Percentiles rank a stretch among this genome's conserved stretches.
Evolutionary conservation across 345 rosid genomes (phyloP).

Genomic region (Pelargonium nanum): DNA sequence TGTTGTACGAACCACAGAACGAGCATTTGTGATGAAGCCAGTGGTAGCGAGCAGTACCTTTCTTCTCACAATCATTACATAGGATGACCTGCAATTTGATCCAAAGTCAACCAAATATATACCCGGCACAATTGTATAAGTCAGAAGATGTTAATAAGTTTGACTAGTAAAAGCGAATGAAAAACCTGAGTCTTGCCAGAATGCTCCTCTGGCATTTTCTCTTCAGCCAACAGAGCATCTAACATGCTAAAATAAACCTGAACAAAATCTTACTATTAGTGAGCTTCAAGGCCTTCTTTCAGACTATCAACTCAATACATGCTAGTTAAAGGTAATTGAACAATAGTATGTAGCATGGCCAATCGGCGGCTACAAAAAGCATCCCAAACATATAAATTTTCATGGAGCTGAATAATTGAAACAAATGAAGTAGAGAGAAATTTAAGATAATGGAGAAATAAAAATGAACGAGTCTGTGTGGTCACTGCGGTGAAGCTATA

Average conservation of each 20-base stretch:
- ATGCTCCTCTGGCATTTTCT: slow-evolving; percentile 59
- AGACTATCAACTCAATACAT: too few species aligned
- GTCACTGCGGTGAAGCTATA: background rate
- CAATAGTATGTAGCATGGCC: too few species aligned
- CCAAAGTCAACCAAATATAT: background rate
- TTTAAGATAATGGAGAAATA: too few species aligned
- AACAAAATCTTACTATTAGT: slow-evolving; percentile 8
- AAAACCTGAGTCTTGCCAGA: slow-evolving; percentile 58
- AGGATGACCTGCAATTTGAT: slow-evolving; percentile 34
- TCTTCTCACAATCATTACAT: slow-evolving; percentile 69
- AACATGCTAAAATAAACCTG: slow-evolving; percentile 79
- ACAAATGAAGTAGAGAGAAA: background rate
- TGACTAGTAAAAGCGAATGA: background rate
- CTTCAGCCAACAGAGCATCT: slow-evolving; percentile 64
- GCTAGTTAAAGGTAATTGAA: too few species aligned
- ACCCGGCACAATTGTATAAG: background rate
- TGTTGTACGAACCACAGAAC: slow-evolving; percentile 53
- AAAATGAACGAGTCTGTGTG: too few species aligned
- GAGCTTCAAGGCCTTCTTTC: too few species aligned
- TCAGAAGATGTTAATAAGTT: background rate
- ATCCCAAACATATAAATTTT: too few species aligned
- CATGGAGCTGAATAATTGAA: too few species aligned
- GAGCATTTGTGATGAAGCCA: slow-evolving; percentile 65
- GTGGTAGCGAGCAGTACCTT: slow-evolving; percentile 48
- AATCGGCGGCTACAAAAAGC: too few species aligned